Base-by-base conservation (phyloP, 345 rosid genomes). In the Linum tenue region DNA sequence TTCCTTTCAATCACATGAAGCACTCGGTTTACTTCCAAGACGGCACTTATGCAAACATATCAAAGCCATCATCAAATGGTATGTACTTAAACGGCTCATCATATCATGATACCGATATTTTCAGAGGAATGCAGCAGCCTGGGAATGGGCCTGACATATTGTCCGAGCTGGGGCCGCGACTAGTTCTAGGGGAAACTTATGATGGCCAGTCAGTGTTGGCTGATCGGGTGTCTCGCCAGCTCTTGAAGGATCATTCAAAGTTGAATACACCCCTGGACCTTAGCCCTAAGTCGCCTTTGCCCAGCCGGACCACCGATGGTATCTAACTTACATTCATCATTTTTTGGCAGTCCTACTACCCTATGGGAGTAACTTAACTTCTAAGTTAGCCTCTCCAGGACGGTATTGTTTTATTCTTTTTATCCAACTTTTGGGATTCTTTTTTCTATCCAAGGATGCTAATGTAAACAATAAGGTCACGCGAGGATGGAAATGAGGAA, bases 141-240 rank as follows among this genome's bases (percentile, higher is more conserved):
- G 50, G 31, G 31, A 43, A 41, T 41, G 79, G 83, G 61, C 67
- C 81, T 71, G 74, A 70, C 53, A 74, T 78, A 6, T 78, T 76
- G 67, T 71, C 85, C 7, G 86, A 81, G 37, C 65, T 76, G 58
- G 66, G 61, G 4, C 70, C 75, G 58, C 56, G 76, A 72, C 64
- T 74, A 0, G 65, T 64, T 62, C 72, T 74, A 39, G 79, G 66
- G 44, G 78, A 74, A 53, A 50, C 63, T 55, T 75, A 70, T 55
- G 80, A 81, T 64, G 86, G 84, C 59, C 84, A 78, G 70, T 80
- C 82, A 3, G 77, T 84, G 35, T 79, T 80, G 74, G 85, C 83
- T 16, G 84, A 80, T 63, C 75, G 84, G 2, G 89, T 84, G 37
- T 77, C 86, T 67, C 78, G 71, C 59, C 89, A 78, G 4, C 65